Percentiles rank a stretch among this genome's conserved stretches.
phyloP scores from a whole-genome alignment of 805 yeast genomes.

The Spathaspora sp. region DNA sequence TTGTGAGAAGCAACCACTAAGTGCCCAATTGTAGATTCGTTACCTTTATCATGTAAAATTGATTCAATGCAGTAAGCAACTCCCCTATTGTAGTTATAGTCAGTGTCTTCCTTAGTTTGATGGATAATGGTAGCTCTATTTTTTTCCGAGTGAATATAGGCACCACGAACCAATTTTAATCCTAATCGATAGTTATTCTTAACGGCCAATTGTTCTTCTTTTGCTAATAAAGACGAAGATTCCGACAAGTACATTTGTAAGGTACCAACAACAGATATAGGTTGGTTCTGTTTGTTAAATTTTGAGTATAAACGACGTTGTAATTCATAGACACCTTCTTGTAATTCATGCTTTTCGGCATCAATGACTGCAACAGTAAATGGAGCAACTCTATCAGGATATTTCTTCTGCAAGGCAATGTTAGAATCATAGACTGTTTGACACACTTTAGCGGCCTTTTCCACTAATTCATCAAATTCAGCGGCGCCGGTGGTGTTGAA shows the following conservation, averaged over 20 bases:
- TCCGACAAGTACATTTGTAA: constrained; percentile 87
- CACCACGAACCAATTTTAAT: constrained; percentile 90
- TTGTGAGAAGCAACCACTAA: constrained; percentile 92
- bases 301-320: constrained; percentile 76
- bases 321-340: constrained; percentile 85
- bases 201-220: constrained; percentile 64
- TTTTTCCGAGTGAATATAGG: constrained; percentile 87
- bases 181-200: constrained; percentile 68
- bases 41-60: constrained; percentile 43
- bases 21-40: constrained; percentile 59
- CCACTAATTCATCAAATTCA: constrained; percentile 56
- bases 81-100: constrained; percentile 68
- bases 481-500: constrained; percentile 48
- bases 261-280: constrained; percentile 80
- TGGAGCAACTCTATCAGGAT: constrained; percentile 67
- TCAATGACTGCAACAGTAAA: constrained; percentile 78
- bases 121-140: constrained; percentile 66
- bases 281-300: constrained; percentile 59
- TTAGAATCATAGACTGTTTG: constrained; percentile 54
- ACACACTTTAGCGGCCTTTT: constrained; percentile 63
- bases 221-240: constrained; percentile 55
- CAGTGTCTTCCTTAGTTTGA: constrained; percentile 77
- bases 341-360: constrained; percentile 87
- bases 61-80: constrained; percentile 58
- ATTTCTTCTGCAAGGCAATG: constrained; percentile 41